Evolutionary conservation across 768 basidiomycete genomes (phyloP), one percentile per base, ranked within the genome.

Genomic region (Mycena galericulata): DNA sequence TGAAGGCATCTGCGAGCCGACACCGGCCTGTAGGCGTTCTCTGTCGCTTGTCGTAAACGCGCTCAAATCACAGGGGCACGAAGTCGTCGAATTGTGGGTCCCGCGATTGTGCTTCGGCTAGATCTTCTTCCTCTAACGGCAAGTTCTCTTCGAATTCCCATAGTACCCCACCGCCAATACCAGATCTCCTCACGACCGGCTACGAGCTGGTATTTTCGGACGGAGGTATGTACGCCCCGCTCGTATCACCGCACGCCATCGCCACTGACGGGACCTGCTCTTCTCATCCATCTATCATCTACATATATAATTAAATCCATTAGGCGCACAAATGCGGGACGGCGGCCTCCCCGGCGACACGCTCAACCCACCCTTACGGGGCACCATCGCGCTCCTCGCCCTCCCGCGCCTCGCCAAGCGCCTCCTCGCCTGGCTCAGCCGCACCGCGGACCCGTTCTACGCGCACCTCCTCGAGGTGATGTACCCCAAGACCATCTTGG

Each of bases 1-100:
- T 34, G 24, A 55, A 91, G 91, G 88, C 12, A 81, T 86, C 20
- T 85, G 91, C 41, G 80, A 84, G 7, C 88, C 90, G 0, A 87
- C 87, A 11, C 91, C 91, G 26, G 89, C 91, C 6, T 92, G 91
- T 68, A 78, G 77, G 70, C 85, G 91, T 15, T 87, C 88, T 2
- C 78, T 92, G 15, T 77, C 81, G 12, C 81, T 75, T 67, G 89
- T 89, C 22, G 81, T 84, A 10, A 75, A 84, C 5, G 85, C 88
- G 36, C 84, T 92, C 26, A 79, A 84, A 65, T 83, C 82, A 57
- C 81, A 89, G 58, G 91, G 90, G 2, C 90, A 92, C 66, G 87
- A 90, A 77, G 83, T 92, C 27, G 86, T 89, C 15, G 80, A 87
- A 45, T 86, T 92, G 91, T 90, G 75, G 36, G 86, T 80, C 26